Percentiles rank a stretch among this genome's conserved stretches.
Evolutionary conservation across 1,284 basidiomycete species (phyloP).

Genomic region (Pseudozyma flocculosa): DNA sequence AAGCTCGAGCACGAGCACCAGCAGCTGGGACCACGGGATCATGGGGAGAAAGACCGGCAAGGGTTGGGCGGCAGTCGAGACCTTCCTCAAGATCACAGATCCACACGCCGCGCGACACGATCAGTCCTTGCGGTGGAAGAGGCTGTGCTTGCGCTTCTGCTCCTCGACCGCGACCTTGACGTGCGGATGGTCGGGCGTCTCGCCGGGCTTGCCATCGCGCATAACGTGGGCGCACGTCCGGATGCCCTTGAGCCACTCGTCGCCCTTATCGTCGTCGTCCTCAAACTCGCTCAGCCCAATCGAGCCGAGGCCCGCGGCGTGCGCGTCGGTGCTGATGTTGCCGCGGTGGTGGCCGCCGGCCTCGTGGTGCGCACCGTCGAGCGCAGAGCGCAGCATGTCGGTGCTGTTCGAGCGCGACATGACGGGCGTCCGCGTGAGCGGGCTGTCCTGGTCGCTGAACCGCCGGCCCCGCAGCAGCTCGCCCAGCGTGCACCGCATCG

Average conservation of each 20-base stretch:
- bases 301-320: slow-evolving; percentile 26
- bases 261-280: slow-evolving; percentile 58
- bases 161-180: slow-evolving; percentile 47
- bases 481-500: slow-evolving; percentile 85
- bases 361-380: slow-evolving; percentile 17
- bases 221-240: slow-evolving; percentile 53
- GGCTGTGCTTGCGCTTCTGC: slow-evolving; percentile 43
- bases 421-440: slow-evolving; percentile 45
- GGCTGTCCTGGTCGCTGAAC: slow-evolving; percentile 48
- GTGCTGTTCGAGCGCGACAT: slow-evolving; percentile 45
- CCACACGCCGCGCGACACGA: too few relatives aligned
- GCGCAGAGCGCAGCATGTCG: slow-evolving; percentile 32
- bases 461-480: slow-evolving; percentile 77
- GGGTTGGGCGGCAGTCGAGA: too few relatives aligned
- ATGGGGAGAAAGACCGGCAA: too few relatives aligned
- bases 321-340: slow-evolving; percentile 21
- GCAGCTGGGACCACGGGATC: too few relatives aligned
- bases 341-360: background rate
- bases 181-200: slow-evolving; percentile 53
- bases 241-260: slow-evolving; percentile 59
- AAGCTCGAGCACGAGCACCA: too few relatives aligned
- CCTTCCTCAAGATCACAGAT: too few relatives aligned
- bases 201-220: slow-evolving; percentile 32
- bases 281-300: slow-evolving; percentile 49
- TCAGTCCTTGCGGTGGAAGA: slow-evolving; percentile 52